Evolutionary conservation across 2,329 filamentous ascomycete genomes (phyloP).

Genomic region (Epichloe elymi): DNA sequence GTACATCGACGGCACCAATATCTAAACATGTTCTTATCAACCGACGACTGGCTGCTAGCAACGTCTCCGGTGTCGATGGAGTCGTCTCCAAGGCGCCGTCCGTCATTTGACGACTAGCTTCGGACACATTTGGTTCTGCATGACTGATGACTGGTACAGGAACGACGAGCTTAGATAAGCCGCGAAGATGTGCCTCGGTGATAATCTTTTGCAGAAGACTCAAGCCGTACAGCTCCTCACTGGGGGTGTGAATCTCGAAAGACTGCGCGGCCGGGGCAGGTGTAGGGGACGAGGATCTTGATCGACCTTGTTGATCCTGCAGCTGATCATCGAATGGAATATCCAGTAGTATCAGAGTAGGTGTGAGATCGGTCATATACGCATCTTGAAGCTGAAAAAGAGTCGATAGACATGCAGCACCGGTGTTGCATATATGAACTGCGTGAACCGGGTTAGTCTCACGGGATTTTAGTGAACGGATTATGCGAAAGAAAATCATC

Average conservation of each 20-base stretch:
- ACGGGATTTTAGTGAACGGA: not conserved
- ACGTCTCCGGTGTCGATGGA: slow-evolving; percentile 12
- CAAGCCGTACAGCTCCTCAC: slow-evolving; percentile 42
- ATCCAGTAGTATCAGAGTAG: slow-evolving; percentile 45
- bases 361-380: slow-evolving; percentile 37
- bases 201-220: slow-evolving; percentile 42
- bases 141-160: slow-evolving; percentile 40
- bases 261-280: slow-evolving; percentile 22
- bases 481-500: no score
- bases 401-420: slow-evolving; percentile 38
- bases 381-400: slow-evolving; percentile 40
- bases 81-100: slow-evolving; percentile 25
- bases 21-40: slow-evolving; percentile 64
- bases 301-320: slow-evolving; percentile 19
- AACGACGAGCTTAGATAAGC: slow-evolving; percentile 42
- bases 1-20: slow-evolving; percentile 73
- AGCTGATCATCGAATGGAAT: slow-evolving; percentile 37
- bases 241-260: slow-evolving; percentile 26
- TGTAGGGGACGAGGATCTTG: slow-evolving; percentile 33
- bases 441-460: slow-evolving; percentile 10
- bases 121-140: slow-evolving; percentile 16
- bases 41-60: slow-evolving; percentile 19
- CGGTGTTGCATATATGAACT: slow-evolving; percentile 44
- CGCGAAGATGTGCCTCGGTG: slow-evolving; percentile 43
- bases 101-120: slow-evolving; percentile 21